Conservation (phyloP, 371 early-diverging fungal species). For the Pancytospora philotis region DNA sequence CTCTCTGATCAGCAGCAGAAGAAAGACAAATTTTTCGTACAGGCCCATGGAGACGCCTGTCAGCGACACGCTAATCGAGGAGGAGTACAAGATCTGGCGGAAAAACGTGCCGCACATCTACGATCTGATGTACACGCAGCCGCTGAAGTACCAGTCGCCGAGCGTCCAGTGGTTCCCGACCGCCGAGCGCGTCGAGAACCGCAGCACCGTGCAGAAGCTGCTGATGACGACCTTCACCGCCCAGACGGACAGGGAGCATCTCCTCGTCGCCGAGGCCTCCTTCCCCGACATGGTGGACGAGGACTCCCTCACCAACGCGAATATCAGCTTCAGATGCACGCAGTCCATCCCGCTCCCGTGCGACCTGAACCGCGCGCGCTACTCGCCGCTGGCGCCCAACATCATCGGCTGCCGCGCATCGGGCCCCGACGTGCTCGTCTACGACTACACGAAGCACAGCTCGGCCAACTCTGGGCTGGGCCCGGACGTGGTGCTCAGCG, state of each 20-base stretch:
- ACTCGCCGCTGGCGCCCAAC: slow-evolving; percentile 74
- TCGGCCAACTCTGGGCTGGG: slow-evolving; percentile 64
- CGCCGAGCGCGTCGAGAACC: slow-evolving; percentile 54
- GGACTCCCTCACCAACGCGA: slow-evolving; percentile 65
- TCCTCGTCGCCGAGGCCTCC: slow-evolving; percentile 74
- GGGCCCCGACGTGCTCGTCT: slow-evolving; percentile 75
- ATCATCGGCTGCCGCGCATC: slow-evolving; percentile 83
- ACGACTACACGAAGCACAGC: slow-evolving; percentile 84
- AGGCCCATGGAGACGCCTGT: neutral
- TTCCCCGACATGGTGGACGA: slow-evolving; percentile 68
- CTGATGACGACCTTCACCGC: slow-evolving; percentile 84
- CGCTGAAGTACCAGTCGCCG: slow-evolving; percentile 88
- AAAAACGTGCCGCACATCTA: slow-evolving; percentile 93
- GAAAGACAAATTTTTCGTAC: neutral
- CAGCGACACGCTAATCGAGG: slow-evolving; percentile 63
- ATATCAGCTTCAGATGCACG: slow-evolving; percentile 59
- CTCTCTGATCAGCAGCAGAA: neutral
- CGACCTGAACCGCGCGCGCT: slow-evolving; percentile 55
- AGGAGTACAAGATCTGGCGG: slow-evolving; percentile 89
- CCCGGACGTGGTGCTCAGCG: slow-evolving; percentile 73
- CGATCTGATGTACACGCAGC: slow-evolving; percentile 84
- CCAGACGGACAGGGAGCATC: slow-evolving; percentile 77
- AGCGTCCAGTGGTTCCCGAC: slow-evolving; percentile 94
- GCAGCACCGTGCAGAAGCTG: slow-evolving; percentile 53
- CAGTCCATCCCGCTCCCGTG: slow-evolving; percentile 43